Percentiles rank a stretch among this genome's conserved stretches.
phyloP scores from a whole-genome alignment of 371 early-diverging fungal genomes.

The Thermomucor indicae-seudaticae region DNA sequence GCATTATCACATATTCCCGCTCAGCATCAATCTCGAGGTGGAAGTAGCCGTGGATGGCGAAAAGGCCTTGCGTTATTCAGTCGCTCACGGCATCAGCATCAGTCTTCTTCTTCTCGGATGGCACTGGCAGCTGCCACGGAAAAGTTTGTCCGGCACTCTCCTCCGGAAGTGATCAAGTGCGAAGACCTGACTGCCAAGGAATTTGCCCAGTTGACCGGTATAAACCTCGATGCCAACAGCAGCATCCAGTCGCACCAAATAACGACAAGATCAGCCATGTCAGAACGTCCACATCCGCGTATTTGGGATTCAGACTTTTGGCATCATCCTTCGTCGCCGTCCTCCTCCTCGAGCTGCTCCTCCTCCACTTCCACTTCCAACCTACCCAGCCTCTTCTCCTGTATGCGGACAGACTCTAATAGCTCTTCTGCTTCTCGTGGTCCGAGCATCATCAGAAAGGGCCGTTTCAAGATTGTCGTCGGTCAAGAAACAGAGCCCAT shows the following conservation, averaged over 20 bases:
- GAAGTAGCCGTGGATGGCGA: slow-evolving; percentile 13
- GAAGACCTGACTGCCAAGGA: slow-evolving; percentile 26
- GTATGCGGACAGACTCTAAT: background rate
- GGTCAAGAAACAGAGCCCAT: slow-evolving; percentile 11
- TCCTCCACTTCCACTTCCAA: background rate
- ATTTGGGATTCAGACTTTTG: slow-evolving; percentile 19
- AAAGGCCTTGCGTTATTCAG: slow-evolving; percentile 9
- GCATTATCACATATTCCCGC: slow-evolving; percentile 16
- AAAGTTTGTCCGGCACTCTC: slow-evolving; percentile 12
- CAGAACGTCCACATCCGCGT: background rate
- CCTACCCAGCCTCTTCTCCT: slow-evolving; percentile 1
- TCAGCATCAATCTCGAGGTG: slow-evolving; percentile 1
- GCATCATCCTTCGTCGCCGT: background rate
- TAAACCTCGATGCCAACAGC: slow-evolving; percentile 11
- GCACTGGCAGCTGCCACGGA: slow-evolving; percentile 21
- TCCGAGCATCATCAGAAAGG: slow-evolving; percentile 14
- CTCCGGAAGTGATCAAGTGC: slow-evolving; percentile 14
- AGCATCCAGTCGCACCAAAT: background rate
- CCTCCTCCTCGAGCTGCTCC: background rate
- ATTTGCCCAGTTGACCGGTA: slow-evolving; percentile 27
- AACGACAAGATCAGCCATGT: slow-evolving; percentile 1
- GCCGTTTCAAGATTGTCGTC: slow-evolving; percentile 18
- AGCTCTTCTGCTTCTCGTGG: too few species aligned
- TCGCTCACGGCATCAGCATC: background rate
- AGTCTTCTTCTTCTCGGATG: slow-evolving; percentile 9